phyloP scores from a whole-genome alignment of 2,329 filamentous ascomycete species.

The Hawksworthiomyces lignivorus region DNA sequence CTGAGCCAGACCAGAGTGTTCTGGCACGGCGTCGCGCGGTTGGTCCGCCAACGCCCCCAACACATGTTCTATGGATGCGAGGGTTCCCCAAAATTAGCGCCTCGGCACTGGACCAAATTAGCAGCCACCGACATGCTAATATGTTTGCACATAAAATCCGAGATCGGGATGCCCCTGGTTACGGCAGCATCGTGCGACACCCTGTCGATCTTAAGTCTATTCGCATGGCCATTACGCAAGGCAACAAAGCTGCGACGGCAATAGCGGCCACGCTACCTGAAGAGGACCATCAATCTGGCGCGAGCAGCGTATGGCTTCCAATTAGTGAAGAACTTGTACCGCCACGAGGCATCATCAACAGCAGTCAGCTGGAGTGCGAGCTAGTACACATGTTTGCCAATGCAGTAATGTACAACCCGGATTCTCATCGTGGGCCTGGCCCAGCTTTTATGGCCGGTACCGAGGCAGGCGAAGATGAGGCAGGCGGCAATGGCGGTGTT shows the following conservation, averaged over 20 bases:
- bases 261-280: constrained; percentile 54
- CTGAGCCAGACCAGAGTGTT: constrained; percentile 37
- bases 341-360: constrained; percentile 87
- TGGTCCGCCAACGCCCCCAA: constrained; percentile 45
- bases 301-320: constrained; percentile 54
- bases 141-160: constrained; percentile 72
- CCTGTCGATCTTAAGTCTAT: constrained; percentile 74
- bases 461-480: constrained; percentile 30
- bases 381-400: constrained; percentile 96
- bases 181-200: constrained; percentile 63
- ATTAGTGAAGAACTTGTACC: constrained; percentile 71
- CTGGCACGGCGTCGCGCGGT: constrained; percentile 7
- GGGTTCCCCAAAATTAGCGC: constrained; percentile 66
- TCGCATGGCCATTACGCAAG: constrained; percentile 65
- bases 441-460: constrained; percentile 46
- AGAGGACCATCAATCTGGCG: constrained; percentile 40
- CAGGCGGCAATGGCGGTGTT: constrained; percentile 8
- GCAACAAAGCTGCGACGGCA: constrained; percentile 56
- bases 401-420: constrained; percentile 95
- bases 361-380: constrained; percentile 84
- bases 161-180: constrained; percentile 68
- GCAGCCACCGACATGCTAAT: constrained; percentile 68
- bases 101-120: constrained; percentile 68
- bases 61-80: constrained; percentile 66
- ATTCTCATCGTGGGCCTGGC: constrained; percentile 64